A percentile compares a stretch with the other conserved stretches of the same genome.
These are phyloP conservation scores for Dactylella cylindrospora DNA, from an alignment of 2,329 filamentous ascomycete species.

Conservation along the genomic window DNA sequence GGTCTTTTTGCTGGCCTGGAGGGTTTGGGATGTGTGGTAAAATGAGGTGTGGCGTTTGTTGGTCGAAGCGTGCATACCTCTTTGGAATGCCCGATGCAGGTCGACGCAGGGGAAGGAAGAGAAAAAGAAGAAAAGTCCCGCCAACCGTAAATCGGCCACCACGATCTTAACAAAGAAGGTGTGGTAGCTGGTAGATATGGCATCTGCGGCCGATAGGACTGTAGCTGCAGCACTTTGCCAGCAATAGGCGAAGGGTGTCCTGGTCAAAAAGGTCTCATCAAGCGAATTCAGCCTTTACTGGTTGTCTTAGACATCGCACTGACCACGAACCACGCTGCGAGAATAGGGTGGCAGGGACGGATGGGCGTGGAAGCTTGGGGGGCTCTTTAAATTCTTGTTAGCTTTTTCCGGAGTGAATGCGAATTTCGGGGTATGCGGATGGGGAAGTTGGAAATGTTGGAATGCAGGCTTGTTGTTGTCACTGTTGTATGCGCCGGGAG, in stretches of 20 bases:
- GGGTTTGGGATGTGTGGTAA: no score
- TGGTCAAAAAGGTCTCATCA: slow-evolving; percentile 28
- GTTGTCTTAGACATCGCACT: slow-evolving; percentile 31
- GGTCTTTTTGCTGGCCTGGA: no score
- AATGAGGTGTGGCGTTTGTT: slow-evolving; percentile 35
- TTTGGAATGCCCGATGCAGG: neutral
- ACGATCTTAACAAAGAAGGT: slow-evolving; percentile 5
- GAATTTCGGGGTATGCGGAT: no score
- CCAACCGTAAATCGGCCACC: no score
- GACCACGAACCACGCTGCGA: no score
- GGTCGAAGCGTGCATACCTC: neutral
- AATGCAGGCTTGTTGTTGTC: slow-evolving; percentile 1
- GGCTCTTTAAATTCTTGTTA: no score
- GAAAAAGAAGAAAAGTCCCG: neutral
- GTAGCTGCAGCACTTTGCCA: slow-evolving; percentile 15
- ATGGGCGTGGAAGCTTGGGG: no score
- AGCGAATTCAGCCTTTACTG: slow-evolving; percentile 16
- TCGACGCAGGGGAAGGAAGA: slow-evolving; percentile 14
- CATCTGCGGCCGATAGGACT: slow-evolving; percentile 27
- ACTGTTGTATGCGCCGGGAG: slow-evolving; percentile 38
- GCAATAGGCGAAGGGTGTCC: slow-evolving; percentile 21
- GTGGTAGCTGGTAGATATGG: neutral
- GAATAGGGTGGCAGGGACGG: no score
- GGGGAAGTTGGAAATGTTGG: neutral
- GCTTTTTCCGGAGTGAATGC: no score